A percentile compares a stretch with the other conserved stretches of the same genome.
Evolutionary conservation across 129 eudicot genomes (phyloP).

Genomic region (Lactuca sativa): DNA sequence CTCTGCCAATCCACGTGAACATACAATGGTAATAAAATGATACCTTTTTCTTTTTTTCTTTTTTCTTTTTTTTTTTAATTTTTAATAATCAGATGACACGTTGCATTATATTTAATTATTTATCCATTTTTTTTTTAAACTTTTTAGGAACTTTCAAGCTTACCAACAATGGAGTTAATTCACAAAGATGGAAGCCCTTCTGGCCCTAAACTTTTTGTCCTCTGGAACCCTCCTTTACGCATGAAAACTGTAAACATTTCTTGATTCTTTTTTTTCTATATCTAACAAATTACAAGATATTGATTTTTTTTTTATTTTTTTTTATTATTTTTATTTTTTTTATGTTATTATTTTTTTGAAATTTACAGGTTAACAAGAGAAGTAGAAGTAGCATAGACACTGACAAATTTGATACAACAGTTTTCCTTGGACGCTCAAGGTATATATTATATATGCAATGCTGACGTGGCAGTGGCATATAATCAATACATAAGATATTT

Average conservation of each 20-base stretch:
- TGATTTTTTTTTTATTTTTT: neutral
- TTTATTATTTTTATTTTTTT: neutral
- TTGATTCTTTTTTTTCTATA: neutral
- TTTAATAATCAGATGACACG: conserved; percentile 17
- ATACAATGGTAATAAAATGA: conserved; percentile 67
- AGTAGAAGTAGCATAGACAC: conserved; percentile 35
- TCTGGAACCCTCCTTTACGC: conserved; percentile 95
- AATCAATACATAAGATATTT: neutral
- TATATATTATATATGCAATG: conserved; percentile 23
- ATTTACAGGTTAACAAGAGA: conserved; percentile 57
- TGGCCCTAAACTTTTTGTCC: conserved; percentile 70
- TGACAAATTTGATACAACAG: conserved; percentile 32
- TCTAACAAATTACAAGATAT: conserved; percentile 1
- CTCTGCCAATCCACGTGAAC: conserved; percentile 85
- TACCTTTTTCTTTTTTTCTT: neutral
- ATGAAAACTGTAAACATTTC: conserved; percentile 55
- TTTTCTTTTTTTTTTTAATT: too few relatives aligned
- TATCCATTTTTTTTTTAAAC: neutral
- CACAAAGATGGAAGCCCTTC: conserved; percentile 97
- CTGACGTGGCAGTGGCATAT: neutral
- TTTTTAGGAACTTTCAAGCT: conserved; percentile 65
- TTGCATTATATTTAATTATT: neutral
- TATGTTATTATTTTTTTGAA: conserved; percentile 15
- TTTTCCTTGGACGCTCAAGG: conserved; percentile 69
- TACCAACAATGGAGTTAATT: conserved; percentile 67